Percentiles rank a stretch among this genome's conserved stretches.
phyloP scores from a whole-genome alignment of 768 basidiomycete species.

The Candolleomyces eurysporus region DNA sequence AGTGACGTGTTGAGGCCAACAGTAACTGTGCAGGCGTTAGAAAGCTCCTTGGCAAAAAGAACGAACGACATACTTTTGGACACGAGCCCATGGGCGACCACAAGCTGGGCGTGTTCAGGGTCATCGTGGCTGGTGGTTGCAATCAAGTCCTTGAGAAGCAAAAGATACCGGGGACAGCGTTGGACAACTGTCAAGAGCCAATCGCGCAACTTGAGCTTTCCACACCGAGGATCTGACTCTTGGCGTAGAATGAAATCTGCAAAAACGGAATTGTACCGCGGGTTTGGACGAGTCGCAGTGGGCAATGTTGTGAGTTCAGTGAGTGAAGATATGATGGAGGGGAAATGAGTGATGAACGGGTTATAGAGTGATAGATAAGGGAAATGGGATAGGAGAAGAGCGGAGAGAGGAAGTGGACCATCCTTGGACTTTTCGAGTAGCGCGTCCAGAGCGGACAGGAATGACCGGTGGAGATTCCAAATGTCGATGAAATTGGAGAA shows the following conservation, averaged over 20 bases:
- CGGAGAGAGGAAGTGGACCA: slow-evolving; percentile 27
- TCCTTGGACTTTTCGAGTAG: slow-evolving; percentile 29
- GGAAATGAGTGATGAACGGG: slow-evolving; percentile 80
- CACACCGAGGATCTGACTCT: slow-evolving; percentile 69
- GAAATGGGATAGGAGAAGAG: slow-evolving; percentile 72
- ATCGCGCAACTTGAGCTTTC: slow-evolving; percentile 73
- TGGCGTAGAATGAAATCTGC: slow-evolving; percentile 59
- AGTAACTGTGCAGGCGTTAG: slow-evolving; percentile 51
- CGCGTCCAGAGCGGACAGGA: slow-evolving; percentile 58
- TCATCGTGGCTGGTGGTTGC: slow-evolving; percentile 62
- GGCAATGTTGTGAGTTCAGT: slow-evolving; percentile 48
- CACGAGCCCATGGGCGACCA: slow-evolving; percentile 60
- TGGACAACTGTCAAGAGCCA: slow-evolving; percentile 89
- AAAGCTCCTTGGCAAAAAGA: background rate
- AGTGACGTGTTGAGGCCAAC: slow-evolving; percentile 76
- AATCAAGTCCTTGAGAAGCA: slow-evolving; percentile 81
- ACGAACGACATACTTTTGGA: slow-evolving; percentile 58
- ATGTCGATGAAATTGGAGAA: slow-evolving; percentile 92
- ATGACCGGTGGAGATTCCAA: slow-evolving; percentile 82
- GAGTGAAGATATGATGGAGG: slow-evolving; percentile 59
- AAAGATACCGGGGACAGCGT: slow-evolving; percentile 82
- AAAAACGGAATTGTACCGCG: slow-evolving; percentile 52
- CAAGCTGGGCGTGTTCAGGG: slow-evolving; percentile 63
- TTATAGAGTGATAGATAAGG: slow-evolving; percentile 87
- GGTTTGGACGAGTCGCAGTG: slow-evolving; percentile 33